Evolutionary conservation across 2,329 filamentous ascomycete species (phyloP).

Genomic region (Fusarium nematophilum): DNA sequence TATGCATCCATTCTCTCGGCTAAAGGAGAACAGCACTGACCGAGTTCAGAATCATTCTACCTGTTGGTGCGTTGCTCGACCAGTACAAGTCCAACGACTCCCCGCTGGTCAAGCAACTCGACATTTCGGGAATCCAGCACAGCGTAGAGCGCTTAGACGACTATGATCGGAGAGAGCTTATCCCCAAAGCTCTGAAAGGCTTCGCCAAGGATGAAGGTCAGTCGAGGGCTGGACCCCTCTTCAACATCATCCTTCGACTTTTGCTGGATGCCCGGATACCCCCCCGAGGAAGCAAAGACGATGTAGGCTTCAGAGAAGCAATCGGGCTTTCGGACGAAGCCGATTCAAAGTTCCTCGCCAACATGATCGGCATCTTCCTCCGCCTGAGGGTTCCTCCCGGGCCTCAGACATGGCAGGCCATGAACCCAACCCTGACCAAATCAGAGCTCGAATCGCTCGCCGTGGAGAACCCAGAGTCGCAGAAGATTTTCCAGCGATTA

Average conservation of each 20-base stretch:
- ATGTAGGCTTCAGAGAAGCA: conserved; percentile 72
- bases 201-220: conserved; percentile 47
- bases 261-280: conserved; percentile 79
- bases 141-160: conserved; percentile 67
- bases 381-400: conserved; percentile 49
- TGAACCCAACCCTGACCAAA: conserved; percentile 49
- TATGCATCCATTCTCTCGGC: conserved; percentile 44
- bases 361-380: conserved; percentile 82
- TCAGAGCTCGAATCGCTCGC: conserved; percentile 47
- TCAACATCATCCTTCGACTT: conserved; percentile 84
- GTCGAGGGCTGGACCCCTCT: conserved; percentile 67
- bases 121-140: conserved; percentile 89
- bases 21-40: conserved; percentile 13
- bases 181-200: conserved; percentile 64
- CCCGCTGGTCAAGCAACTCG: conserved; percentile 84
- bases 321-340: conserved; percentile 73
- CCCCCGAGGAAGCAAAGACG: conserved; percentile 81
- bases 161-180: conserved; percentile 74
- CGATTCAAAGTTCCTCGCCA: conserved; percentile 80
- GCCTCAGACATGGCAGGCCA: conserved; percentile 45
- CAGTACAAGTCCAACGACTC: conserved; percentile 86
- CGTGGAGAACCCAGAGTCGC: conserved; percentile 66
- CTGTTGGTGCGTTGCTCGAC: conserved; percentile 84
- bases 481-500: conserved; percentile 60
- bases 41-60: conserved; percentile 73